A percentile compares a stretch with the other conserved stretches of the same genome.
phyloP scores from a whole-genome alignment of 176 grass and related monocot genomes.

The Aegilops longissima region DNA sequence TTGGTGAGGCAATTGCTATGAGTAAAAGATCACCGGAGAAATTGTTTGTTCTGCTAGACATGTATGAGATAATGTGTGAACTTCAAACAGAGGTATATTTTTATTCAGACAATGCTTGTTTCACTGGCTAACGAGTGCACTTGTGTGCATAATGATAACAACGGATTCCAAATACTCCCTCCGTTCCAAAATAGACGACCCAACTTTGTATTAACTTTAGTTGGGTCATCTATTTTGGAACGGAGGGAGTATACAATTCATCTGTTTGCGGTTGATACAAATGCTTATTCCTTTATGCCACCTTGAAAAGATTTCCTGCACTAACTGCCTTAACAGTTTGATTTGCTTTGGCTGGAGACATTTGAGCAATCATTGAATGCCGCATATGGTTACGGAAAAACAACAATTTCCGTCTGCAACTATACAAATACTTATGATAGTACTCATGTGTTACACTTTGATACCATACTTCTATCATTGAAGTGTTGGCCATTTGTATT shows the following conservation, averaged over 20 bases:
- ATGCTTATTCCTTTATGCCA: neutral
- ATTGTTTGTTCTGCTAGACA: slow-evolving; percentile 90
- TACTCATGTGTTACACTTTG: neutral
- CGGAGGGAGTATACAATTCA: neutral
- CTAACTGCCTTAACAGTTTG: neutral
- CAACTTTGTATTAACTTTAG: too few relatives aligned
- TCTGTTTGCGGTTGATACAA: neutral
- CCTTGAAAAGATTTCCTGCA: neutral
- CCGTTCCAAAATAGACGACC: too few relatives aligned
- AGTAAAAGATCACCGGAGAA: slow-evolving; percentile 98
- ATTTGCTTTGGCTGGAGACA: neutral
- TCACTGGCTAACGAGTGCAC: neutral
- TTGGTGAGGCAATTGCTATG: slow-evolving; percentile 97
- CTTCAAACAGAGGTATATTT: slow-evolving; percentile 87
- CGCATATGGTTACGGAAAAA: neutral
- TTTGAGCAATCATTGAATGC: slow-evolving; percentile 4
- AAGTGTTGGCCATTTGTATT: neutral
- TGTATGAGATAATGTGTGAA: slow-evolving; percentile 98
- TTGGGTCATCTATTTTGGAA: too few relatives aligned
- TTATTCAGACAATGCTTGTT: neutral
- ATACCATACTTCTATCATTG: neutral
- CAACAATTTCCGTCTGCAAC: neutral
- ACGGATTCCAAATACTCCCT: neutral
- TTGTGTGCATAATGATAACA: neutral
- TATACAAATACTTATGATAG: neutral